Evolutionary conservation across 2,329 filamentous ascomycete species (phyloP).

Genomic region (Metarhizium sp.): DNA sequence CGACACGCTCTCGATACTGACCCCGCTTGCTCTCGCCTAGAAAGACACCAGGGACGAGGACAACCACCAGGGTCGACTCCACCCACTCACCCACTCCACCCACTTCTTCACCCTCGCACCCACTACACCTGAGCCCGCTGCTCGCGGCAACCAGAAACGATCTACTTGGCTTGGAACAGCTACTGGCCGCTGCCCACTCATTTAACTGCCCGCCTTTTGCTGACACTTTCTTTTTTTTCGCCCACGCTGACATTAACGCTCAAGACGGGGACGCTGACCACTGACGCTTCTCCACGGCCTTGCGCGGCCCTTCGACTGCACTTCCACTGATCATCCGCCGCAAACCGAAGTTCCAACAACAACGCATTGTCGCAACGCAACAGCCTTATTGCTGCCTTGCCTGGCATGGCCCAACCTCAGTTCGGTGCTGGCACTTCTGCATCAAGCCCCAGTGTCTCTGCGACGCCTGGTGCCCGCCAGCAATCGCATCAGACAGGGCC

Average conservation of each 20-base stretch:
- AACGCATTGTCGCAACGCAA: constrained; percentile 6
- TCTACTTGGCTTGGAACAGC: not conserved
- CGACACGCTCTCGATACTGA: not conserved
- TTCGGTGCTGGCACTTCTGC: constrained; percentile 9
- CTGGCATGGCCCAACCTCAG: constrained; percentile 13
- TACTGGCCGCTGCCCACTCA: not conserved
- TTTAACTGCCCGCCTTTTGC: not conserved
- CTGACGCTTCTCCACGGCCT: constrained; percentile 9
- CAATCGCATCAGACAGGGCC: constrained; percentile 3
- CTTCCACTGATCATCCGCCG: constrained; percentile 17
- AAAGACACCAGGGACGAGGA: not conserved
- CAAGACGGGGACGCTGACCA: not conserved
- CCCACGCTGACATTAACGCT: too few species aligned
- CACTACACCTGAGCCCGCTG: too few species aligned
- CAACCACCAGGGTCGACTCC: not conserved
- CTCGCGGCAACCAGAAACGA: too few species aligned
- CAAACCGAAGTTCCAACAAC: constrained; percentile 20
- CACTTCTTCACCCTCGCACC: not conserved
- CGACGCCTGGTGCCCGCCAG: constrained; percentile 7
- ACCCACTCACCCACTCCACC: not conserved
- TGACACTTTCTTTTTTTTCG: not conserved
- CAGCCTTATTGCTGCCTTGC: constrained; percentile 3
- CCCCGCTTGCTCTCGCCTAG: not conserved
- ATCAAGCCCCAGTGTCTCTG: constrained; percentile 11
- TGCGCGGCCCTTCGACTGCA: constrained; percentile 4